Evolutionary conservation across 2,329 filamentous ascomycete genomes (phyloP), one percentile per base, ranked within the genome.

Genomic region (Coniochaeta ligniaria): DNA sequence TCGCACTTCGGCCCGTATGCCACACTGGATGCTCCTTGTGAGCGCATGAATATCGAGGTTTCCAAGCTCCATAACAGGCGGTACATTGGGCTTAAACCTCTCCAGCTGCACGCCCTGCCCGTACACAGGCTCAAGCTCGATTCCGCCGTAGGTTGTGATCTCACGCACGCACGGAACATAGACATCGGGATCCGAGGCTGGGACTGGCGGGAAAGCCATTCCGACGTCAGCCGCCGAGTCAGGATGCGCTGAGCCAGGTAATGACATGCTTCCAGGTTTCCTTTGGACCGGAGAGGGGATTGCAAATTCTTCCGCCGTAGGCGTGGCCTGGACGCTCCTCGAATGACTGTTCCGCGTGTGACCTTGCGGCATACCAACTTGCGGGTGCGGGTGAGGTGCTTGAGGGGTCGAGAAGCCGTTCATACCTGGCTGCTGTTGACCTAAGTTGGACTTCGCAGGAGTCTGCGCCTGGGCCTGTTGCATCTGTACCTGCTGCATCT

Each of bases 1-100:
- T 11, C 94, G 87, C n/a, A 96, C 88, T 75, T 99, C 95, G 6
- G 87, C 87, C 67, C 92, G 88, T 50, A 98, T 90, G 0, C 94
- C 94, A 60, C 90, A 96, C 70, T 96, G 92, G 41, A 99, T 78
- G 68, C 92, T 92, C 78, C 92, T 89, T 0, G 89, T 96, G 45
- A 99, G 80, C 22, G 94, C 92, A 66, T 93, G 89, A 31, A 98
- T 88, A 69, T 99, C 94, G 64, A 98, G 90, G 22, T 92, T 83
- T 9, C 94, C 95, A 59, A 98, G 81, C 67, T 98, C 93, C 24
- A 83, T 78, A 20, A 92, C 80, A 2, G 80, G 78, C 0, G 95
- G 94, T 41, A 92, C 81, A 60, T 90, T 88, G 0, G 93, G 92
- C 68, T 87, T 90, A 67, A 86, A 80, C 52, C 81, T 80, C 57